Evolutionary conservation across 192 early-diverging fungal species (phyloP), one percentile per base, ranked within the genome.

Genomic region (Mortierella claussenii): DNA sequence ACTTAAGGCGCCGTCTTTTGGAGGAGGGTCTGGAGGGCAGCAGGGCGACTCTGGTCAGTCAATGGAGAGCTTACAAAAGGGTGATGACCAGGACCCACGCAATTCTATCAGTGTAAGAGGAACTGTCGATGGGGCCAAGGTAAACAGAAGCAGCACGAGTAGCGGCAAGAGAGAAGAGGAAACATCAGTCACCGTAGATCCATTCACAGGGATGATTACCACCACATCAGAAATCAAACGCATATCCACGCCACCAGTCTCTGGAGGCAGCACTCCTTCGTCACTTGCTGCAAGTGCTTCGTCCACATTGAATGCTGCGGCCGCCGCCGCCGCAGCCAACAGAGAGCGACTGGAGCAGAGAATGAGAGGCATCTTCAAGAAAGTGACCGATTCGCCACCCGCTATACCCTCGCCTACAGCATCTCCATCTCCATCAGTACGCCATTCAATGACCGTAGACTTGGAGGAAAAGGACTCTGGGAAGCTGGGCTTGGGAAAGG

Each of bases 151-250:
- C n/a, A n/a, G n/a, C n/a, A n/a, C n/a, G n/a, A n/a, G n/a, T n/a
- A 53, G 18, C 24, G 43, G n/a, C 0, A 36, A 9, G 37, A 49
- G 21, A 26, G 37, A 44, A 18, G 55, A 48, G 1, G 54, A 49
- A 40, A 17, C 44, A 15, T 5, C 45, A 9, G 61, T 73, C 1
- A 81, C 71, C 1, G 52, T 85, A n/a, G 84, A 85, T 73, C 81
- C 84, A 7, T 78, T 83, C 50, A 85, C 61, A 24, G 84, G 84
- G 9, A 81, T 81, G 70, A 79, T 85, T 18, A 82, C 80, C 0
- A 85, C 80, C 5, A 49, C 76, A 12, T 68, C 66, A n/a, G 54
- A 55, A n/a, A 47, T 71, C 12, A 60, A 64, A 21, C 68, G 53
- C 26, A 61, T 59, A 40, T 60, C 56, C n/a, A 65, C 80, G 46